A percentile compares a stretch with the other conserved stretches of the same genome.
Evolutionary conservation across 768 basidiomycete genomes (phyloP).

Genomic region (Glaciozyma antarctica): DNA sequence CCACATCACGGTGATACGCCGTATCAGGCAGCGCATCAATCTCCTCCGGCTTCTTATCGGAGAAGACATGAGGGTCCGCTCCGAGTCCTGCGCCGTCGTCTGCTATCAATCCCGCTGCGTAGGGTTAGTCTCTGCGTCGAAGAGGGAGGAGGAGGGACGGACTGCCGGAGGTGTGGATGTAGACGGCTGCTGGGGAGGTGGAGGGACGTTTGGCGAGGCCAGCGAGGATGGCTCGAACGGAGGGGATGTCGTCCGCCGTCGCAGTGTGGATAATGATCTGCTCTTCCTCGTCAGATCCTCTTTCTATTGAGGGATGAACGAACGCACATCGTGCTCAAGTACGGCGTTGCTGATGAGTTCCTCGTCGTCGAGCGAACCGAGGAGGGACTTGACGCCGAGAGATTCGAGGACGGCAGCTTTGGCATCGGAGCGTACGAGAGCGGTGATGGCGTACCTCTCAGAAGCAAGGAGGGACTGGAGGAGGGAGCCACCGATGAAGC

Average conservation of each 20-base stretch:
- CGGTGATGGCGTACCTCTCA: conserved; percentile 12
- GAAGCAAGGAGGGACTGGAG: conserved; percentile 13
- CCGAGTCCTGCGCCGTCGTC: background rate
- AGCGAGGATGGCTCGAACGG: conserved; percentile 24
- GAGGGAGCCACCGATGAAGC: conserved; percentile 26
- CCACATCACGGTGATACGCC: conserved; percentile 22
- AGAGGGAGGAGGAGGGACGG: background rate
- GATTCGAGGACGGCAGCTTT: conserved; percentile 20
- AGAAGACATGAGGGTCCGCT: conserved; percentile 14
- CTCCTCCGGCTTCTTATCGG: conserved; percentile 14
- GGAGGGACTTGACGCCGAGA: conserved; percentile 18
- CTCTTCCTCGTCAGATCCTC: background rate
- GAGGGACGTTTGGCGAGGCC: conserved; percentile 15
- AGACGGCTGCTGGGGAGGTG: conserved; percentile 10
- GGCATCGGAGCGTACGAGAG: conserved; percentile 8
- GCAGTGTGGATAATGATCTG: conserved; percentile 28
- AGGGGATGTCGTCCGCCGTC: conserved; percentile 27
- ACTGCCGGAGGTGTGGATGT: conserved; percentile 30
- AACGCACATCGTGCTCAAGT: conserved; percentile 19
- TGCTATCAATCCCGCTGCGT: background rate
- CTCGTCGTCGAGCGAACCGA: conserved; percentile 9
- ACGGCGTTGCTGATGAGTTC: conserved; percentile 18
- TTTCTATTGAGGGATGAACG: background rate
- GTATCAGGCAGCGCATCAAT: conserved; percentile 21
- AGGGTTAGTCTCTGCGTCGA: no score